Conservation (phyloP, 768 basidiomycete genomes). For the Termitomyces sp. region DNA sequence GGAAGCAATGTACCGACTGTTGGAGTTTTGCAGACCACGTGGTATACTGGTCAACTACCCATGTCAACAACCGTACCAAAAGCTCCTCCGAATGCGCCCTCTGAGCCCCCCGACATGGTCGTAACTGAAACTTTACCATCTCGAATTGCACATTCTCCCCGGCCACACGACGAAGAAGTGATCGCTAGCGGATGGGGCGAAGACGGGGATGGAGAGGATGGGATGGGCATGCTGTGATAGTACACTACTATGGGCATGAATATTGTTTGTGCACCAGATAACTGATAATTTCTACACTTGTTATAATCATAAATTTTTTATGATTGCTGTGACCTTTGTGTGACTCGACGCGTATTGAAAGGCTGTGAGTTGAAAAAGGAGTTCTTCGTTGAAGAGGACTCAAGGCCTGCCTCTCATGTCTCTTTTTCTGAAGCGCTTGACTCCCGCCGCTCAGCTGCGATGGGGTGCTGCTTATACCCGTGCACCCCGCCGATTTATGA, state of each 20-base stretch:
- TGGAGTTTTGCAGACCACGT: slow-evolving; percentile 60
- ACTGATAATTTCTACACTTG: not conserved
- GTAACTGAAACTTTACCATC: slow-evolving; percentile 12
- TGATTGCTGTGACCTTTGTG: not conserved
- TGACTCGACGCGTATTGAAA: not conserved
- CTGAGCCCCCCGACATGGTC: slow-evolving; percentile 8
- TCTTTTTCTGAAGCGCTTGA: slow-evolving; percentile 5
- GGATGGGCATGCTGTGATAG: slow-evolving; percentile 66
- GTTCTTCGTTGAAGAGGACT: not conserved
- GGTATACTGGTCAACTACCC: slow-evolving; percentile 43
- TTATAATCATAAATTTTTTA: not conserved
- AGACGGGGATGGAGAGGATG: slow-evolving; percentile 61
- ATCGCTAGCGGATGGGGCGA: slow-evolving; percentile 72
- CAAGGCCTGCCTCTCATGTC: slow-evolving; percentile 4
- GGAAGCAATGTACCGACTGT: slow-evolving; percentile 61
- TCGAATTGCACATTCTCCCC: slow-evolving; percentile 24
- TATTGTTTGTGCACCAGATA: not conserved
- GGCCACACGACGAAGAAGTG: slow-evolving; percentile 51
- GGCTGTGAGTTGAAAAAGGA: not conserved
- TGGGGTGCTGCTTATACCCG: slow-evolving; percentile 9
- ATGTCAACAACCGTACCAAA: slow-evolving; percentile 15
- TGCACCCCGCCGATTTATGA: slow-evolving; percentile 9
- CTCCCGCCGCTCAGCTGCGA: slow-evolving; percentile 6
- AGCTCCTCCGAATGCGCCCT: slow-evolving; percentile 10
- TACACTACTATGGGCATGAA: not conserved